Percentiles rank a stretch among this genome's conserved stretches.
phyloP scores from a whole-genome alignment of 306 rosid genomes.

The Trifolium fragiferum region DNA sequence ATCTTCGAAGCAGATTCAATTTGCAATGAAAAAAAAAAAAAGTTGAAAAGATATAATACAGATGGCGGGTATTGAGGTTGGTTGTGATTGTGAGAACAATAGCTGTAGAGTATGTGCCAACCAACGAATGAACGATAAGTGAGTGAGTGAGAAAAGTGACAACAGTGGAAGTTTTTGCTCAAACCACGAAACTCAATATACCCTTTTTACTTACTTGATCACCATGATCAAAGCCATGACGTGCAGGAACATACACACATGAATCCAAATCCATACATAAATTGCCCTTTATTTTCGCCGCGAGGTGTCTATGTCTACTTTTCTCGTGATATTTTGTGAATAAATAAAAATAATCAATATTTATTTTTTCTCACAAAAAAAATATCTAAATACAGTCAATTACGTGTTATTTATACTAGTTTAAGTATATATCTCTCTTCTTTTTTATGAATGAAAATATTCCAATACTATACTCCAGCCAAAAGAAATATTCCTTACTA shows the following conservation, averaged over 20 bases:
- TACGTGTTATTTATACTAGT: not conserved
- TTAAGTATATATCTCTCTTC: too few relatives aligned
- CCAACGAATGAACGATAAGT: slow-evolving; percentile 18
- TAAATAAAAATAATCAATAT: not conserved
- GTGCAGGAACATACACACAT: not conserved
- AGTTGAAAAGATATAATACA: not conserved
- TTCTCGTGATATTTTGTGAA: not conserved
- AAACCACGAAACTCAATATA: slow-evolving; percentile 36
- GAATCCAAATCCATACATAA: too few relatives aligned
- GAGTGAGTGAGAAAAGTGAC: slow-evolving; percentile 4
- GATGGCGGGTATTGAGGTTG: not conserved
- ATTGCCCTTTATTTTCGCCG: slow-evolving; percentile 1
- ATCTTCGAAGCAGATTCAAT: too few relatives aligned
- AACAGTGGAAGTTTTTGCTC: slow-evolving; percentile 32
- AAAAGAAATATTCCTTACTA: not conserved
- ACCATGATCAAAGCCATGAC: slow-evolving; percentile 48
- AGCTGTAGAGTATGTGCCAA: slow-evolving; percentile 1
- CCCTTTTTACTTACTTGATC: not conserved
- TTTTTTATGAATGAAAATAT: slow-evolving; percentile 2
- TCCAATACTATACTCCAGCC: not conserved
- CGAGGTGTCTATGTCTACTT: slow-evolving; percentile 34
- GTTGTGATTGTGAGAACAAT: not conserved
- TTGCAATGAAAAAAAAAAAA: too few relatives aligned
- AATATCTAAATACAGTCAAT: slow-evolving; percentile 6
- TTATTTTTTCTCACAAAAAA: not conserved